Evolutionary conservation across 371 early-diverging fungal genomes (phyloP).

Genomic region (Smittium culicis): DNA sequence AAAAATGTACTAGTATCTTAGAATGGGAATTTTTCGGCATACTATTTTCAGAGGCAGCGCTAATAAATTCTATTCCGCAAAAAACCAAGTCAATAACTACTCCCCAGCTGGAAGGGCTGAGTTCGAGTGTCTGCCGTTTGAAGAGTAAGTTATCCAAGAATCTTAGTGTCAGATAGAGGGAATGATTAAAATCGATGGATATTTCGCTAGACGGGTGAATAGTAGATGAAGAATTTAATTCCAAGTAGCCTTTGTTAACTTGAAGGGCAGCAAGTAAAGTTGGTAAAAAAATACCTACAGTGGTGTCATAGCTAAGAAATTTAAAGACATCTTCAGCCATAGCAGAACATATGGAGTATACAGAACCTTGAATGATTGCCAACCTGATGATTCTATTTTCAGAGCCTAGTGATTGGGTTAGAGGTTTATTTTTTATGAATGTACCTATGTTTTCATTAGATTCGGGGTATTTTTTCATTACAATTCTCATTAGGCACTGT

Average conservation of each 20-base stretch:
- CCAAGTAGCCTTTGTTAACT: background rate
- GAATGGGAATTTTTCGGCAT: background rate
- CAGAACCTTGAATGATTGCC: background rate
- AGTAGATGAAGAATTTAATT: background rate
- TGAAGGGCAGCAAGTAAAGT: background rate
- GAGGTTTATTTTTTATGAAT: background rate
- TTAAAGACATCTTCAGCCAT: background rate
- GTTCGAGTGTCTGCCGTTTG: background rate
- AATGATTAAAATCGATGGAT: background rate
- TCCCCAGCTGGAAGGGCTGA: background rate
- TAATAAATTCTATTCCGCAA: background rate
- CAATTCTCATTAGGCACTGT: conserved; percentile 7
- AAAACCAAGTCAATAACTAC: background rate
- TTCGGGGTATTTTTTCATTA: conserved; percentile 1
- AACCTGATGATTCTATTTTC: background rate
- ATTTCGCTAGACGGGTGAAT: background rate
- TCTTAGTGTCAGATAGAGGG: background rate
- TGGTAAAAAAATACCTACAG: background rate
- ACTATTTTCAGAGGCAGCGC: background rate
- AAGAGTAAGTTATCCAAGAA: background rate
- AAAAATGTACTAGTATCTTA: background rate
- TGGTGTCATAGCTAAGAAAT: background rate
- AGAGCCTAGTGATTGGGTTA: background rate
- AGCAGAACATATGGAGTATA: background rate
- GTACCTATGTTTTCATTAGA: background rate